A percentile compares a stretch with the other conserved stretches of the same genome.
These are phyloP conservation scores for Favolaschia claudopus DNA, from an alignment of 768 basidiomycete genomes.

Conservation along the genomic window DNA sequence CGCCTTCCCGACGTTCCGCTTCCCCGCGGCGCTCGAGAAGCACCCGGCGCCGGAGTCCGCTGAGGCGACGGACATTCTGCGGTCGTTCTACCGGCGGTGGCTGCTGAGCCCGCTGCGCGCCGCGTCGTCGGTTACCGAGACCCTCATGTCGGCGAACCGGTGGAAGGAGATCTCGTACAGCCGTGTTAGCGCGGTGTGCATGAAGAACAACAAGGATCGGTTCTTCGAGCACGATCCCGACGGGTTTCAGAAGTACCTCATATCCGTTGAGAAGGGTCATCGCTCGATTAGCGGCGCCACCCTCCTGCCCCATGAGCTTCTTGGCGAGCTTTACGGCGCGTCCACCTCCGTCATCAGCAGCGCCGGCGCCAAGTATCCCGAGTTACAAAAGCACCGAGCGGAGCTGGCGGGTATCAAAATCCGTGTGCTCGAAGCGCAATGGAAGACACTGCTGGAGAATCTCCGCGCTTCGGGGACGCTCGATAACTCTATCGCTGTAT, in stretches of 20 bases:
- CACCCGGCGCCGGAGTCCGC: conserved; percentile 27
- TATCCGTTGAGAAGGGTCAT: conserved; percentile 62
- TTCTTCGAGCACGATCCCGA: conserved; percentile 67
- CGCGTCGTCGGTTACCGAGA: conserved; percentile 56
- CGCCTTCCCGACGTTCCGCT: conserved; percentile 25
- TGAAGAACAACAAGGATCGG: conserved; percentile 60
- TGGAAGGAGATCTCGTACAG: conserved; percentile 66
- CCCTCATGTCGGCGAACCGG: conserved; percentile 65
- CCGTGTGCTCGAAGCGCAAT: conserved; percentile 69
- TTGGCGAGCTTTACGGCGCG: conserved; percentile 44
- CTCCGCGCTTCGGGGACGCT: conserved; percentile 63
- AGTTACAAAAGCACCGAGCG: conserved; percentile 34
- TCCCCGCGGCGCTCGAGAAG: conserved; percentile 43
- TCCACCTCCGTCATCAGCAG: not conserved
- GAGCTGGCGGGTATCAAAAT: conserved; percentile 42
- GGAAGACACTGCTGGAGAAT: conserved; percentile 63
- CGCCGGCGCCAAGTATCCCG: conserved; percentile 35
- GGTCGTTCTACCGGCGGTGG: conserved; percentile 66
- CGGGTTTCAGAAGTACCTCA: conserved; percentile 66
- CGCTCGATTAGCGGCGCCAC: conserved; percentile 70
- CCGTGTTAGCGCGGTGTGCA: conserved; percentile 66
- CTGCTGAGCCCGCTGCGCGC: conserved; percentile 66
- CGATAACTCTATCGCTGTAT: conserved; percentile 69
- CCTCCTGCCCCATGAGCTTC: conserved; percentile 69
- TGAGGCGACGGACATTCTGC: conserved; percentile 50